Conservation (phyloP, 2,329 filamentous ascomycete species). For the Xylariaceae sp. region DNA sequence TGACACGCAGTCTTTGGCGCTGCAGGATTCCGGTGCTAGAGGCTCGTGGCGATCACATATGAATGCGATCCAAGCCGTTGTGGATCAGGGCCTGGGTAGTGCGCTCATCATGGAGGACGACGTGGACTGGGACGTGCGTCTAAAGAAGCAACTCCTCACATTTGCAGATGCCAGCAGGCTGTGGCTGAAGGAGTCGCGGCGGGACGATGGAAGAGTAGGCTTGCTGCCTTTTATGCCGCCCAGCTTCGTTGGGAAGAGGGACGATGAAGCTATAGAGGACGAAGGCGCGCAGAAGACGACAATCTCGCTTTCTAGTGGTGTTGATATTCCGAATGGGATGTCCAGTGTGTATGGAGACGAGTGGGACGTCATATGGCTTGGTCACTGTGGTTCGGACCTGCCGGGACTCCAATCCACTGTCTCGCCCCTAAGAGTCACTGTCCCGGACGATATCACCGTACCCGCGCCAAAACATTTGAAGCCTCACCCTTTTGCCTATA, state of each 20-base stretch:
- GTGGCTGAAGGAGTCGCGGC: constrained; percentile 13
- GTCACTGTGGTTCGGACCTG: constrained; percentile 22
- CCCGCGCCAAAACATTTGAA: constrained; percentile 22
- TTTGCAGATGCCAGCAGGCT: constrained; percentile 33
- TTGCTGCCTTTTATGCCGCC: not conserved
- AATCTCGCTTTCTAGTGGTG: constrained; percentile 3
- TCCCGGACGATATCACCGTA: constrained; percentile 16
- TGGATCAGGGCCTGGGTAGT: constrained; percentile 40
- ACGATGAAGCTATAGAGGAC: not conserved
- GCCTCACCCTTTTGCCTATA: constrained; percentile 20
- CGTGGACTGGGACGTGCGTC: constrained; percentile 51
- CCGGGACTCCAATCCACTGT: constrained; percentile 4
- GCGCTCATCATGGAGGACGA: constrained; percentile 55
- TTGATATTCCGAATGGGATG: no score
- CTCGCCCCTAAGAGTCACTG: constrained; percentile 10
- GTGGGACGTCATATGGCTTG: constrained; percentile 25
- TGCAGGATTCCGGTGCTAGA: constrained; percentile 22
- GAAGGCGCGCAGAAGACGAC: not conserved
- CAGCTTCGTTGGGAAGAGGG: no score
- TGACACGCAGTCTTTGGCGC: constrained; percentile 22
- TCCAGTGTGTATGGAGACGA: constrained; percentile 13
- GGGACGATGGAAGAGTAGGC: not conserved
- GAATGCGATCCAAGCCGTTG: constrained; percentile 33
- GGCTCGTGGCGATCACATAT: constrained; percentile 38
- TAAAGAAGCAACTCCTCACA: constrained; percentile 42